A percentile compares a stretch with the other conserved stretches of the same genome.
phyloP scores from a whole-genome alignment of 164 flowering plant species.

The Chimonanthus praecox region DNA sequence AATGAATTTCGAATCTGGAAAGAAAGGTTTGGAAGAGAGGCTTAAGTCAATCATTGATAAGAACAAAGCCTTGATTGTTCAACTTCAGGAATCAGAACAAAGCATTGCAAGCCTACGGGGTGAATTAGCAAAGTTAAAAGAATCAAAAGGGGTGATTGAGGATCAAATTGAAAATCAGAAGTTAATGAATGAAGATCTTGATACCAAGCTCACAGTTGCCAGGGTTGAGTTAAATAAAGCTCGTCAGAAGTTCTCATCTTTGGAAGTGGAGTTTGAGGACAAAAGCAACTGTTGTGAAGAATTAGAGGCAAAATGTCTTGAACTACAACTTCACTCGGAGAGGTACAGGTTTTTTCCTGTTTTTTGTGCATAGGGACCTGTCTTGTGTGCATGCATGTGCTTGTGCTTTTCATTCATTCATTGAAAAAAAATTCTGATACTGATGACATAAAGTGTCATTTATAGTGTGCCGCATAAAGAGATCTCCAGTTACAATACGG shows the following conservation, averaged over 20 bases:
- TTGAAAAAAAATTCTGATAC: slow-evolving; percentile 3
- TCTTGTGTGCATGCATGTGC: too few relatives aligned
- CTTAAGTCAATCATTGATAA: slow-evolving; percentile 30
- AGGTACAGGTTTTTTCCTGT: slow-evolving; percentile 35
- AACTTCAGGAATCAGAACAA: slow-evolving; percentile 44
- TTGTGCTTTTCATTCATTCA: background rate
- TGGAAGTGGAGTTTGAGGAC: slow-evolving; percentile 74
- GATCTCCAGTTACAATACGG: slow-evolving; percentile 12
- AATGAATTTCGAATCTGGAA: slow-evolving; percentile 24
- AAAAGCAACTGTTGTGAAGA: slow-evolving; percentile 63
- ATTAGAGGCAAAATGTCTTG: slow-evolving; percentile 73
- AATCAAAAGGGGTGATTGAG: slow-evolving; percentile 41
- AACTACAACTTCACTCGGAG: slow-evolving; percentile 80
- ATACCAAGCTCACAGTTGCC: slow-evolving; percentile 61
- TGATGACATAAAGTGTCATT: background rate
- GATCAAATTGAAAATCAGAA: slow-evolving; percentile 68
- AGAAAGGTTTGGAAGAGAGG: slow-evolving; percentile 38
- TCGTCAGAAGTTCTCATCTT: slow-evolving; percentile 52
- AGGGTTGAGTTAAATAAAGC: slow-evolving; percentile 51
- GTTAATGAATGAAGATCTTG: slow-evolving; percentile 64
- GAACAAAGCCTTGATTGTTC: slow-evolving; percentile 24
- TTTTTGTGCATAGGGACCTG: background rate
- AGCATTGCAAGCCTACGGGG: slow-evolving; percentile 27
- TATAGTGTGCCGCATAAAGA: slow-evolving; percentile 46
- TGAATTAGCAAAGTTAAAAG: slow-evolving; percentile 42